Conservation (phyloP, 768 basidiomycete species). For the Atractiella rhizophila region DNA sequence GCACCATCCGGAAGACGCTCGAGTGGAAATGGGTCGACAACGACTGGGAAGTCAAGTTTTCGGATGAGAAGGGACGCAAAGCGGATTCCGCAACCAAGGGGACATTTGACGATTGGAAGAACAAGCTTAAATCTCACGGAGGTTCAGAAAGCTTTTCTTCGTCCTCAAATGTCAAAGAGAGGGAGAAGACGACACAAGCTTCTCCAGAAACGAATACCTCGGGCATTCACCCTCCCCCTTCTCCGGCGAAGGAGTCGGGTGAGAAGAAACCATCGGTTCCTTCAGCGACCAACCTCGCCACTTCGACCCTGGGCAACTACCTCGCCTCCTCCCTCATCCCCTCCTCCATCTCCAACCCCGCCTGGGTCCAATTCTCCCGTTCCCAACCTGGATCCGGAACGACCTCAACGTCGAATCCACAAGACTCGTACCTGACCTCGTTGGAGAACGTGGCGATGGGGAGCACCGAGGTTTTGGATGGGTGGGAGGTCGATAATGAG, state of each 20-base stretch:
- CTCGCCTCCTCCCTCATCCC: constrained; percentile 1
- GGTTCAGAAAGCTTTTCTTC: neutral
- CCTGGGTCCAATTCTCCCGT: neutral
- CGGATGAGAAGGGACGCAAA: neutral
- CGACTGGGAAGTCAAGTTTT: constrained; percentile 23
- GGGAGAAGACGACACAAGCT: neutral
- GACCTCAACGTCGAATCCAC: too few species aligned
- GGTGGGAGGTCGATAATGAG: constrained; percentile 20
- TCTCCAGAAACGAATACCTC: constrained; percentile 3
- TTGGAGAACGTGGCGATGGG: constrained; percentile 2
- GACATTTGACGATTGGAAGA: constrained; percentile 4
- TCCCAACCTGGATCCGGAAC: neutral
- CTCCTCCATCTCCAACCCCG: neutral
- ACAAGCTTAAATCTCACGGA: neutral
- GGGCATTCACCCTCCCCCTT: constrained; percentile 1
- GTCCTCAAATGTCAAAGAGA: neutral
- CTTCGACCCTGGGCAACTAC: constrained; percentile 7
- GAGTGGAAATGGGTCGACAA: constrained; percentile 27
- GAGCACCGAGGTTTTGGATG: neutral
- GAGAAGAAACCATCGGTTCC: too few species aligned
- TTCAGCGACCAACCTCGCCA: too few species aligned
- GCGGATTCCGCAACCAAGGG: neutral
- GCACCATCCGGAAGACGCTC: constrained; percentile 19
- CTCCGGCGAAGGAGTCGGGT: too few species aligned
- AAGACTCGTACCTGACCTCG: constrained; percentile 1